Evolutionary conservation across 305 asterid genomes (phyloP), one percentile per base, ranked within the genome.

Genomic region (Fraxinus floribunda): DNA sequence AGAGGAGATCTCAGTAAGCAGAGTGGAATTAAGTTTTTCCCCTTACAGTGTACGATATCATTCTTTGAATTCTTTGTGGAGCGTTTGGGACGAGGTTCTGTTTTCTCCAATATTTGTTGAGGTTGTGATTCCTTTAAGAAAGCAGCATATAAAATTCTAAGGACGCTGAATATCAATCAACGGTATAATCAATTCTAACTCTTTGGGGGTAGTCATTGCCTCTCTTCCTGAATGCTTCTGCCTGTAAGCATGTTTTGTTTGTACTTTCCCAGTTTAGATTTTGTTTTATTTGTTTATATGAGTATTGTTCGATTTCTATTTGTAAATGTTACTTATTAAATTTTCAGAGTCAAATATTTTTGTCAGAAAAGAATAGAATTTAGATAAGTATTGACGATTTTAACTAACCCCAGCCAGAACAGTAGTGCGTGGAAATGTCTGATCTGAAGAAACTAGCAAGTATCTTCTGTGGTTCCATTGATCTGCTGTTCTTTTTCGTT

Each of bases 61-160:
- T 91, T 92, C 94, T 88, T 92, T 89, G 85, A 85, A 84, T 90
- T 87, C 80, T 88, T 88, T 86, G 78, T 82, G 86, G 87, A 83
- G 90, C 73, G 62, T 85, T 83, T 70, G 84, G 89, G 88, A 88
- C 81, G 89, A 88, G 90, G 88, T 83, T 90, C 85, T 84, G 74
- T 76, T 76, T 79, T 82, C 78, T 77, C 81, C 35, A 83, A 75
- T 83, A 72, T 84, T 71, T 1, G 39, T 52, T 77, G 77, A 62
- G 82, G 79, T 80, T 57, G 77, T 71, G 68, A 41, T 64, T 76
- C 60, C 81, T 86, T 76, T 46, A 36, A 30, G 26, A 66, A 70
- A 39, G 38, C 22, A 49, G 44, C 78, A n/a, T 72, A 70, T 71
- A 78, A 78, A 83, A 78, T 79, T 78, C 79, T 41, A 29, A 7